phyloP scores from a whole-genome alignment of 805 yeast species.

The Yarrowia sp. region DNA sequence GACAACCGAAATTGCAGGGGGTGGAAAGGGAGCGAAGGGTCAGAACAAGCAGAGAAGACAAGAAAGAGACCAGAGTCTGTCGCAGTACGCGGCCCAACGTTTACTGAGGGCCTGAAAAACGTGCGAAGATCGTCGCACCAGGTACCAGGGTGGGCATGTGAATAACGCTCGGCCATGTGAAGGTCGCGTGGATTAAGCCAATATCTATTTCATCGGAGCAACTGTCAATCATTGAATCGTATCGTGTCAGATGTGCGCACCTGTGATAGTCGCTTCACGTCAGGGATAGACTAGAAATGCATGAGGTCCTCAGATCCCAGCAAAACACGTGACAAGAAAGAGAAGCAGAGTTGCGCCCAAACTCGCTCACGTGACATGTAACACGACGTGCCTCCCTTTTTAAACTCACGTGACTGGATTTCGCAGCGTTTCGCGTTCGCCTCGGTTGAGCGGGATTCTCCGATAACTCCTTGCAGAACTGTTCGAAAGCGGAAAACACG shows the following conservation, averaged over 20 bases:
- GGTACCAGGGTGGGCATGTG: not conserved
- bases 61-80: not conserved
- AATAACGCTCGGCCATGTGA: not conserved
- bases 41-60: not conserved
- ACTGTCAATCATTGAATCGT: too few species aligned
- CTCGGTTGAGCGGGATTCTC: not conserved
- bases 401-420: not conserved
- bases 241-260: too few species aligned
- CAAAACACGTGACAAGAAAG: not conserved
- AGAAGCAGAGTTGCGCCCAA: not conserved
- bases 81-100: not conserved
- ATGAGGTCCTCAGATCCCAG: not conserved
- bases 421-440: not conserved
- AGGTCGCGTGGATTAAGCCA: too few species aligned
- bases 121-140: not conserved
- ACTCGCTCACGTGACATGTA: not conserved
- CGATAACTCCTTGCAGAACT: not conserved
- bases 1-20: slow-evolving; percentile 19
- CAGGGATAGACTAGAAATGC: too few species aligned
- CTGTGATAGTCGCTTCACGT: too few species aligned
- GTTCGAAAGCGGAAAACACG: too few species aligned
- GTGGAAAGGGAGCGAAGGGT: not conserved
- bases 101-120: not conserved
- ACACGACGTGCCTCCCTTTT: too few species aligned
- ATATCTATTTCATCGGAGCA: too few species aligned